Percentiles rank a stretch among this genome's conserved stretches.
phyloP scores from a whole-genome alignment of 495 filamentous ascomycete genomes.

The Xylaria scruposa region DNA sequence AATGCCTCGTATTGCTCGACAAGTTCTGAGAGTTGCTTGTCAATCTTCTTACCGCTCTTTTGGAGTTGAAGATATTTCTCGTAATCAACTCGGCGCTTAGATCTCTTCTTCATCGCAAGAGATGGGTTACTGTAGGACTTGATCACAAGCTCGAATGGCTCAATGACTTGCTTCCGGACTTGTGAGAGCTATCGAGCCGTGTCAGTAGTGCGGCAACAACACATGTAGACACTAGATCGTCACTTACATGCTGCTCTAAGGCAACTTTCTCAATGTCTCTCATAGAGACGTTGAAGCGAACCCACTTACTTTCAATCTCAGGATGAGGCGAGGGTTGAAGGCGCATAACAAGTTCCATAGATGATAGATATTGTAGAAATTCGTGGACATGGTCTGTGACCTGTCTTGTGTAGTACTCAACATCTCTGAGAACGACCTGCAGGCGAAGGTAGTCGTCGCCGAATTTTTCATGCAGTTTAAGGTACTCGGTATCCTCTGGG shows the following conservation, averaged over 20 bases:
- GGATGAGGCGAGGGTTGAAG: slow-evolving; percentile 66
- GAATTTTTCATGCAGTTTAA: slow-evolving; percentile 76
- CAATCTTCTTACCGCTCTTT: slow-evolving; percentile 75
- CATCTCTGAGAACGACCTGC: slow-evolving; percentile 88
- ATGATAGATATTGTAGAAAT: slow-evolving; percentile 70
- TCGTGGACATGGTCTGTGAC: slow-evolving; percentile 73
- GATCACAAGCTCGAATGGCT: slow-evolving; percentile 83
- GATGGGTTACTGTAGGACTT: slow-evolving; percentile 81
- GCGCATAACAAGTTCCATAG: slow-evolving; percentile 71
- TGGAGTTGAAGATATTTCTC: slow-evolving; percentile 67
- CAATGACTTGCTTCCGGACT: slow-evolving; percentile 81
- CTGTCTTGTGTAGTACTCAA: slow-evolving; percentile 82
- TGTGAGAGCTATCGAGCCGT: slow-evolving; percentile 63
- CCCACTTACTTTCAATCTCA: slow-evolving; percentile 92
- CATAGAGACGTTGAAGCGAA: slow-evolving; percentile 79
- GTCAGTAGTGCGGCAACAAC: slow-evolving; percentile 20
- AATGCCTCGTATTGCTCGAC: slow-evolving; percentile 87
- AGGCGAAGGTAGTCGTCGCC: slow-evolving; percentile 87
- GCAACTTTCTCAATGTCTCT: slow-evolving; percentile 79
- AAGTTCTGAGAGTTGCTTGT: slow-evolving; percentile 80
- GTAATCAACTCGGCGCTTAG: slow-evolving; percentile 88
- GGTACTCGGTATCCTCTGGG: slow-evolving; percentile 81
- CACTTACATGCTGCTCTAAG: slow-evolving; percentile 84
- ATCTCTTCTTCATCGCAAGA: slow-evolving; percentile 87
- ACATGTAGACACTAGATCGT: background rate